These are phyloP conservation scores for Boletellus emodensis DNA, from an alignment of 768 basidiomycete species.

Conservation along the genomic window DNA sequence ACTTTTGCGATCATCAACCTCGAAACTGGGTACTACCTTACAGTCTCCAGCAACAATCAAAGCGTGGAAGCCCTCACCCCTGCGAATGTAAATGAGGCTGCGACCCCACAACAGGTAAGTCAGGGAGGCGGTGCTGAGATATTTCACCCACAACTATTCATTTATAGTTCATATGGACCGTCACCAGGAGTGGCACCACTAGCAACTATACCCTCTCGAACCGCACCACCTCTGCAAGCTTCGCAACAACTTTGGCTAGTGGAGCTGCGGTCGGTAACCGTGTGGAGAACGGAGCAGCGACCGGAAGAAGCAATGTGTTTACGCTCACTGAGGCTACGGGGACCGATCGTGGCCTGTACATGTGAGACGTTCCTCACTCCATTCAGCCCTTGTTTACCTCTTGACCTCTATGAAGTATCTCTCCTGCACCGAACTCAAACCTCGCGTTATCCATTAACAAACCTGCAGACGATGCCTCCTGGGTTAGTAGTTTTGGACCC, in stretches of 20 bases:
- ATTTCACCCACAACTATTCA: background rate
- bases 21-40: slow-evolving; percentile 7
- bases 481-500: too few relatives aligned
- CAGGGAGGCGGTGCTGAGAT: background rate
- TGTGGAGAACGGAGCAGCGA: slow-evolving; percentile 3
- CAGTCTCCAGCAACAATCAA: background rate
- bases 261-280: background rate
- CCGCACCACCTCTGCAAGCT: background rate
- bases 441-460: background rate
- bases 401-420: slow-evolving; percentile 1
- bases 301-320: slow-evolving; percentile 2
- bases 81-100: background rate
- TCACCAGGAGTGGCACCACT: background rate
- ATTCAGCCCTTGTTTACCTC: background rate
- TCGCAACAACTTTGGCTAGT: slow-evolving; percentile 1
- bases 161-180: slow-evolving; percentile 8
- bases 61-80: background rate
- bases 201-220: slow-evolving; percentile 7
- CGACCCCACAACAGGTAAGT: slow-evolving; percentile 1
- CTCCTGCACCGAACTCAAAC: slow-evolving; percentile 1
- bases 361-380: background rate
- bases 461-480: too few relatives aligned
- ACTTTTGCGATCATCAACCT: slow-evolving; percentile 8
- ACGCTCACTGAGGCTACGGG: slow-evolving; percentile 1
- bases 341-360: slow-evolving; percentile 3